phyloP scores from a whole-genome alignment of 345 rosid species.

The Cardamine chenopodiifolia region DNA sequence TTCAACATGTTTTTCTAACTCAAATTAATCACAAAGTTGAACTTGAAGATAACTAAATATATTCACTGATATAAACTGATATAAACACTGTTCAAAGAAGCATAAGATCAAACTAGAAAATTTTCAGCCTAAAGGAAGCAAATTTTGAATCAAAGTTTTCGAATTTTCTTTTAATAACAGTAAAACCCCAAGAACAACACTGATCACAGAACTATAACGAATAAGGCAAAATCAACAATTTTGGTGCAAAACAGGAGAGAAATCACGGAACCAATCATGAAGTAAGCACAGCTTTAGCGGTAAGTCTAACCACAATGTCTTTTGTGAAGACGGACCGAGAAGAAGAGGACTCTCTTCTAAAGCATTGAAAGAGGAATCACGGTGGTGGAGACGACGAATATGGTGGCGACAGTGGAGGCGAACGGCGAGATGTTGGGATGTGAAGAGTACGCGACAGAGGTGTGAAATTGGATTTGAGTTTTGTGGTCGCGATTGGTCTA shows the following conservation, averaged over 20 bases:
- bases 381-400: conserved; percentile 5
- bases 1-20: neutral
- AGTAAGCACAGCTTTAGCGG: neutral
- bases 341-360: neutral
- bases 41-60: neutral
- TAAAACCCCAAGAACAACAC: neutral
- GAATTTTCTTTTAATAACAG: neutral
- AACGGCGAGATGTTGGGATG: conserved; percentile 1
- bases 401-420: conserved; percentile 5
- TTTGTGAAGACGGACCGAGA: neutral
- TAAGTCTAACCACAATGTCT: neutral
- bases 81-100: neutral
- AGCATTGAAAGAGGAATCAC: conserved; percentile 16
- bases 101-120: neutral
- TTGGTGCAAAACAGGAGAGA: neutral
- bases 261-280: neutral
- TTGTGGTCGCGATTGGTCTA: neutral
- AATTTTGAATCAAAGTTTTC: neutral
- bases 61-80: neutral
- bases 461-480: neutral
- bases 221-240: neutral
- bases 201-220: neutral
- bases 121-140: neutral
- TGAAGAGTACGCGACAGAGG: neutral
- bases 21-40: conserved; percentile 16